These are phyloP conservation scores for Brasilioporus rufonigricans DNA, from an alignment of 768 basidiomycete genomes.

Conservation along the genomic window DNA sequence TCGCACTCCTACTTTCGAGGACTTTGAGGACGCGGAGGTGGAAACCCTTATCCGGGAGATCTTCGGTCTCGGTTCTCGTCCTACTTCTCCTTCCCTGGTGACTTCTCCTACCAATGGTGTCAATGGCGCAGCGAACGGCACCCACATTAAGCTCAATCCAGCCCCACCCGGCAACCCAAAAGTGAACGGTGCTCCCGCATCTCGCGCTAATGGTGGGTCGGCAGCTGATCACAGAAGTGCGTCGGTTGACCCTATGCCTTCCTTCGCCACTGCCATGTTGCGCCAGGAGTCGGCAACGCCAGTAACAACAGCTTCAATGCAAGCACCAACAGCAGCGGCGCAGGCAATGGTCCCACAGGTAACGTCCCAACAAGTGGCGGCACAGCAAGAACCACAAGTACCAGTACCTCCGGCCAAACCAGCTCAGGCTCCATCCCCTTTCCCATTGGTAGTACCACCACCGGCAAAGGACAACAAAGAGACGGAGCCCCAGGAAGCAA, in stretches of 20 bases:
- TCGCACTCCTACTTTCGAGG: conserved; percentile 31
- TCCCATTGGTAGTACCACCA: neutral
- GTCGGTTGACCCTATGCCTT: conserved; percentile 24
- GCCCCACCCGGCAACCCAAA: conserved; percentile 20
- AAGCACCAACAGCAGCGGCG: neutral
- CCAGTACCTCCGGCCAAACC: neutral
- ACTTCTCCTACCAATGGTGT: conserved; percentile 6
- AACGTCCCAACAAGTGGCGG: neutral
- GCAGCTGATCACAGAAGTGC: conserved; percentile 25
- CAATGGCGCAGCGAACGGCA: conserved; percentile 9
- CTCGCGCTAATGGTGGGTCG: conserved; percentile 33
- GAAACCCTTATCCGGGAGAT: conserved; percentile 29
- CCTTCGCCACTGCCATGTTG: conserved; percentile 14
- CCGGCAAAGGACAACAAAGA: conserved; percentile 8
- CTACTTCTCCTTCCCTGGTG: conserved; percentile 19
- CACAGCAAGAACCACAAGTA: neutral
- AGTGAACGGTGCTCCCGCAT: conserved; percentile 15
- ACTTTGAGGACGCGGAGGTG: conserved; percentile 30
- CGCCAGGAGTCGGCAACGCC: conserved; percentile 5
- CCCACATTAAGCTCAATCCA: conserved; percentile 19
- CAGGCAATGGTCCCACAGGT: neutral
- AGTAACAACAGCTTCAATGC: neutral
- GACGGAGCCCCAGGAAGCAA: neutral
- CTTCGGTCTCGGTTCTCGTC: conserved; percentile 27
- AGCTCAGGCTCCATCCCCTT: neutral